Percentiles rank a stretch among this genome's conserved stretches.
These are phyloP conservation scores for Capillidium heterosporum DNA, from an alignment of 371 early-diverging fungal genomes.

Conservation along the genomic window DNA sequence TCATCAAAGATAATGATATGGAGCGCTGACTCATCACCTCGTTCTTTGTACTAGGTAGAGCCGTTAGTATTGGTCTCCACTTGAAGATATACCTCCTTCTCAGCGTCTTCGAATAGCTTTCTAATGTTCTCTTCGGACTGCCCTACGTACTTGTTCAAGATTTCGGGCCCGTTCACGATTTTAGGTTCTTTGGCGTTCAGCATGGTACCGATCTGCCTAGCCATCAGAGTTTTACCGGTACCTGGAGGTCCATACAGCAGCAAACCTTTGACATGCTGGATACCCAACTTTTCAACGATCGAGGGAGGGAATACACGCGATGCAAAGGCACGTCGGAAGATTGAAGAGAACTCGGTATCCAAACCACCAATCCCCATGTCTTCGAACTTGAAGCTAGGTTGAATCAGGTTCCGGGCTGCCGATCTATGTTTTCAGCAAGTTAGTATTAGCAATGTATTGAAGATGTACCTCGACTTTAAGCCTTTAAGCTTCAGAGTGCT, in stretches of 20 bases:
- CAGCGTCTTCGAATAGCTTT: slow-evolving; percentile 95
- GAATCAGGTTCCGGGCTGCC: slow-evolving; percentile 46
- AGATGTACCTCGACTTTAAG: slow-evolving; percentile 1
- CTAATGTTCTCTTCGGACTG: slow-evolving; percentile 98
- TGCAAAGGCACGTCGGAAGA: slow-evolving; percentile 98
- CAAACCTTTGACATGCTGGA: slow-evolving; percentile 93
- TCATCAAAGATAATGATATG: slow-evolving; percentile 99
- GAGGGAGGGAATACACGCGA: slow-evolving; percentile 96
- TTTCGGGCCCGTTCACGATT: slow-evolving; percentile 98
- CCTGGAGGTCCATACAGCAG: slow-evolving; percentile 91
- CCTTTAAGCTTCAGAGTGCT: slow-evolving; percentile 8
- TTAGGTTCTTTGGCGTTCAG: slow-evolving; percentile 92
- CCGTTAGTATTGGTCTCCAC: neutral
- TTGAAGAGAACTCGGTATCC: slow-evolving; percentile 90
- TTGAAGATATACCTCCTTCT: slow-evolving; percentile 39
- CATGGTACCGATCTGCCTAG: slow-evolving; percentile 98
- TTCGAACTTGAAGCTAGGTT: slow-evolving; percentile 96
- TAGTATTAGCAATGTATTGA: neutral
- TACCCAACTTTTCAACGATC: slow-evolving; percentile 87
- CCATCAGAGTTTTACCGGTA: slow-evolving; percentile 99
- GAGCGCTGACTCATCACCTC: slow-evolving; percentile 83
- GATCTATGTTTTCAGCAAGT: slow-evolving; percentile 13
- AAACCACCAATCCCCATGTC: slow-evolving; percentile 99
- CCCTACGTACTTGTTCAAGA: slow-evolving; percentile 98
- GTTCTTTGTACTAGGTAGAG: slow-evolving; percentile 57